Evolutionary conservation across 106 monocot genomes (phyloP), one percentile per base, ranked within the genome.

Genomic region (Amphibolis antarctica): DNA sequence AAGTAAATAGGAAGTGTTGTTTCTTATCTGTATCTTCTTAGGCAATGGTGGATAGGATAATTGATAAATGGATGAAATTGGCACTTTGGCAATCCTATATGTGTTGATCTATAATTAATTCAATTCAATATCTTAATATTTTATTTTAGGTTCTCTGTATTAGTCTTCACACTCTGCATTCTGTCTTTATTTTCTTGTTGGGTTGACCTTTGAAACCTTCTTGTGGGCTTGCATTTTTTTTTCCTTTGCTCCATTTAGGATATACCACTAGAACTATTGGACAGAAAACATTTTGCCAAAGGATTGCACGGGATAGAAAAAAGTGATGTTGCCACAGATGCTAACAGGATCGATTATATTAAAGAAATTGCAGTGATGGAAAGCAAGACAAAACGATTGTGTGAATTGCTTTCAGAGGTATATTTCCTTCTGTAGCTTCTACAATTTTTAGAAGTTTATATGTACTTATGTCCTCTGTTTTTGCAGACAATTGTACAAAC

Each of bases 201-300:
- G n/a, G n/a, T n/a, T n/a, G n/a, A 36, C 7, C 2, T 36, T 36
- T 36, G 2, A 36, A 36, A 36, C 36, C 36, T 36, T 36, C 4
- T 12, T 49, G 48, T 49, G 5, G 48, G 14, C n/a, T 13, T 49
- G 48, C 9, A 15, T 49, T 15, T 28, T 22, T 53, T 1, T 51
- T 51, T 3, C 19, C 43, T 59, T 62, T 54, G n/a, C 30, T 66
- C 18, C 71, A 46, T 71, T 42, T 66, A 96, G 96, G 60, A 84
- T 27, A 90, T 84, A 20, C 90, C 96, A 4, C 71, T 96, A 69
- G 86, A 86, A 43, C 86, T 82, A 63, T 56, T 96, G 69, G 96
- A 96, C 45, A 86, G 71, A 71, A 96, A 90, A 61, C 84, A 96
- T 90, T 96, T 96, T 78, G 82, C 86, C 14, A 96, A 90, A 79